Conservation (phyloP, 1,284 basidiomycete genomes). For the Fomitopsis pinicola region DNA sequence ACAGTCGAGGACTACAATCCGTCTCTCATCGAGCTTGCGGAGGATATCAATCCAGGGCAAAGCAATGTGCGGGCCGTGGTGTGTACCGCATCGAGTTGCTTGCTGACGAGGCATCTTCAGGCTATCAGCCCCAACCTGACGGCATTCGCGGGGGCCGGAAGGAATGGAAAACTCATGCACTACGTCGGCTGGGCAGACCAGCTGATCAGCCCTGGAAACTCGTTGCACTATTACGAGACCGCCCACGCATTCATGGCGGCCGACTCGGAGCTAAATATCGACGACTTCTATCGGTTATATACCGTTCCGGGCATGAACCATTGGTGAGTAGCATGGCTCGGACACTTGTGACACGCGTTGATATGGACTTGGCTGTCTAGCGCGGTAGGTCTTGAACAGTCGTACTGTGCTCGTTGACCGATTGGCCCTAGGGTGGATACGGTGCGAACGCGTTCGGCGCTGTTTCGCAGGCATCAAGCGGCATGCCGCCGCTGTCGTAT, state of each 20-base stretch:
- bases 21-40: conserved; percentile 11
- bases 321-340: conserved; percentile 20
- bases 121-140: conserved; percentile 23
- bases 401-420: background rate
- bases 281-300: conserved; percentile 36
- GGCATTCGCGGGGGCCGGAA: conserved; percentile 21
- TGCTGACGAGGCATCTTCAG: background rate
- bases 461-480: conserved; percentile 17
- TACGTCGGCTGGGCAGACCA: conserved; percentile 29
- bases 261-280: conserved; percentile 19
- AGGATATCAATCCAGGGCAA: conserved; percentile 18
- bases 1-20: conserved; percentile 15
- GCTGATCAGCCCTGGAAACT: conserved; percentile 32
- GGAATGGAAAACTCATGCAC: conserved; percentile 28
- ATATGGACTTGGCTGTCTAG: background rate
- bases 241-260: conserved; percentile 24
- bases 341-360: no score
- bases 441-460: conserved; percentile 24
- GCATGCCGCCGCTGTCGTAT: conserved; percentile 20
- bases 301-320: conserved; percentile 39
- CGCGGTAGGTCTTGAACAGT: background rate
- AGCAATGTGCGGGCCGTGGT: background rate
- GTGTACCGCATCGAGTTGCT: background rate
- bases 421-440: conserved; percentile 15
- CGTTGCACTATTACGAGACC: conserved; percentile 31